Percentiles rank a stretch among this genome's conserved stretches.
These are phyloP conservation scores for Colletotrichum coccodes DNA, from an alignment of 2,329 filamentous ascomycete species.

Conservation along the genomic window DNA sequence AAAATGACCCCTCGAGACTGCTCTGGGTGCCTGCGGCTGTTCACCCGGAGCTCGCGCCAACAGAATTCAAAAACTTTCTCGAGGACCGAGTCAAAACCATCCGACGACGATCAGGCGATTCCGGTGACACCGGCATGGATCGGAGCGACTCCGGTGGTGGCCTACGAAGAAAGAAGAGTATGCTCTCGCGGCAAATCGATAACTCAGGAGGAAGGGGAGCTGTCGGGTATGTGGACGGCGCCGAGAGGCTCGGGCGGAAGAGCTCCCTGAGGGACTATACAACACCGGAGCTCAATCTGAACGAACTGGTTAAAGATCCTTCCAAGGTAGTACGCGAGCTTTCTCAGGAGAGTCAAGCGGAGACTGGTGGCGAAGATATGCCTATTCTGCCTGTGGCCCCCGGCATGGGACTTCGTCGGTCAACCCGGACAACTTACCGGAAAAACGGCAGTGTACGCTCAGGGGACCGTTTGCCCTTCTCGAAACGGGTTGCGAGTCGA, in stretches of 20 bases:
- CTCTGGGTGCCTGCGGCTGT: conserved; percentile 97
- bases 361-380: conserved; percentile 73
- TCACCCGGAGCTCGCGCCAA: conserved; percentile 93
- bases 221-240: conserved; percentile 82
- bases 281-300: conserved; percentile 74
- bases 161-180: conserved; percentile 89
- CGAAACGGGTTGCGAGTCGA: conserved; percentile 74
- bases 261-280: conserved; percentile 68
- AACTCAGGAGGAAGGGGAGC: conserved; percentile 67
- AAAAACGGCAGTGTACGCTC: conserved; percentile 85
- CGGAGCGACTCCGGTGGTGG: conserved; percentile 66
- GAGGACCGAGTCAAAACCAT: conserved; percentile 94
- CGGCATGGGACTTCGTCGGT: conserved; percentile 84
- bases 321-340: conserved; percentile 76
- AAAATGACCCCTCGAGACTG: conserved; percentile 86
- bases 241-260: conserved; percentile 81
- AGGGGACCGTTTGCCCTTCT: conserved; percentile 79
- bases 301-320: conserved; percentile 85
- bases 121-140: conserved; percentile 60
- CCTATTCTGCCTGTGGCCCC: conserved; percentile 85
- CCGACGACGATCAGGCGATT: conserved; percentile 82
- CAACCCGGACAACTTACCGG: conserved; percentile 91
- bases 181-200: conserved; percentile 92
- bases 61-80: conserved; percentile 96
- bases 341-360: conserved; percentile 63